Base-by-base conservation (phyloP, 139 green algal genomes). In the Coccomyxa sp. region DNA sequence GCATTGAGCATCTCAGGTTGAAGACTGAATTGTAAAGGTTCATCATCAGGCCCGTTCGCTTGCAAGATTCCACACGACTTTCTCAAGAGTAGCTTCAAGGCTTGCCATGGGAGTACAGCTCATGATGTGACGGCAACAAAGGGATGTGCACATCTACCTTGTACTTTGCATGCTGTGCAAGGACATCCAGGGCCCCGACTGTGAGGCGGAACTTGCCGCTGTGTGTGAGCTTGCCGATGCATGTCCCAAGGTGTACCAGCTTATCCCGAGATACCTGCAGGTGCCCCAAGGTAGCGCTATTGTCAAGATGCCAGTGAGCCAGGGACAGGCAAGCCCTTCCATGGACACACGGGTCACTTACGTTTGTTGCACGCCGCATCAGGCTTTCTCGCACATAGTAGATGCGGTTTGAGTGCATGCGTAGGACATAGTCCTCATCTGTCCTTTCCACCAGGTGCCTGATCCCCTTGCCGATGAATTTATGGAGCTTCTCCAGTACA, bases 401-500 rank as follows among this genome's bases (percentile, higher is more conserved):
- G n/a, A 99, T 94, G 17, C 91, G 85, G 82, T 99, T 96, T 67
- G 94, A 96, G 63, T 99, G 96, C 63, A 99, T 82, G 4, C 97
- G 85, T 21, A 99, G 89, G 88, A 93, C 97, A 87, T 97, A 91
- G 0, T 89, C 88, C n/a, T 97, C 94, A 51, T 95, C 91, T 7
- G 86, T 79, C 0, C 91, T 84, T 51, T 98, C 96, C 17, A 99
- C 90, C 68, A 99, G 85, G 75, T 87, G 90, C 85, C 97, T 97
- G 59, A 99, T 95, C 85, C 97, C 97, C 82, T 98, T 98, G 14
- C 97, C 97, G 13, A 99, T 93, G 79, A 97, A 99, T 80, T 98
- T 98, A 84, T 97, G 95, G 15, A 99, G 94, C 91, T 99, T 99
- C 83, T 99, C 96, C 83, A 99, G 98, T 18, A 99, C 96, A 32